Conservation (phyloP, 306 rosid genomes). For the Argentina anserina region DNA sequence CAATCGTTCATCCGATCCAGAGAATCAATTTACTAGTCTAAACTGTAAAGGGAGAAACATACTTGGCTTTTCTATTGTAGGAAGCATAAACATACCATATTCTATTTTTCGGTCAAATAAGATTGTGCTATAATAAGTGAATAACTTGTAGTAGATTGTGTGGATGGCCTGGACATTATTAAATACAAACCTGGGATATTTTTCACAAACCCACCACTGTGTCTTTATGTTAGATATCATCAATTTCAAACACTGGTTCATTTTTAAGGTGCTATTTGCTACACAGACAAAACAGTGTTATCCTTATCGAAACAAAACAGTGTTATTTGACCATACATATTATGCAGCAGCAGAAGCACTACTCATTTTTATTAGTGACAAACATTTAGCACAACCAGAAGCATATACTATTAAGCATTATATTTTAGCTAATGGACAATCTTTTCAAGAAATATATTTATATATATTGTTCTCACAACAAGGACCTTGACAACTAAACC, state of each 20-base stretch:
- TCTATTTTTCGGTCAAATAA: background rate
- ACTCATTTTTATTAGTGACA: background rate
- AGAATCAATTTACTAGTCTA: background rate
- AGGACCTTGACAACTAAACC: background rate
- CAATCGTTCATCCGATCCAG: too few relatives aligned
- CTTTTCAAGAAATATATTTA: background rate
- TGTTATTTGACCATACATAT: background rate
- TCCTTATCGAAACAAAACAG: background rate
- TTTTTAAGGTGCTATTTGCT: background rate
- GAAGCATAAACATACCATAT: conserved; percentile 1
- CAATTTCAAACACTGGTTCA: background rate
- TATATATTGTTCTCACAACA: conserved; percentile 3
- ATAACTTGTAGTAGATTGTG: background rate
- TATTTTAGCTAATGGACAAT: background rate
- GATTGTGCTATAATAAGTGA: background rate
- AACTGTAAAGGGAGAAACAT: background rate
- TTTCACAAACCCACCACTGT: conserved; percentile 6
- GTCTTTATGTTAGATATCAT: background rate
- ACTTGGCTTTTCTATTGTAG: background rate
- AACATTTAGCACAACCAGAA: background rate
- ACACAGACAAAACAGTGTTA: background rate
- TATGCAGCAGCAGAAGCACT: background rate
- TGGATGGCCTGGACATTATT: conserved; percentile 4
- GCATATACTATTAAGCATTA: background rate
- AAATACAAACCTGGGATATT: background rate